These are phyloP conservation scores for Candida sithepensis DNA, from an alignment of 805 yeast genomes.

Conservation along the genomic window DNA sequence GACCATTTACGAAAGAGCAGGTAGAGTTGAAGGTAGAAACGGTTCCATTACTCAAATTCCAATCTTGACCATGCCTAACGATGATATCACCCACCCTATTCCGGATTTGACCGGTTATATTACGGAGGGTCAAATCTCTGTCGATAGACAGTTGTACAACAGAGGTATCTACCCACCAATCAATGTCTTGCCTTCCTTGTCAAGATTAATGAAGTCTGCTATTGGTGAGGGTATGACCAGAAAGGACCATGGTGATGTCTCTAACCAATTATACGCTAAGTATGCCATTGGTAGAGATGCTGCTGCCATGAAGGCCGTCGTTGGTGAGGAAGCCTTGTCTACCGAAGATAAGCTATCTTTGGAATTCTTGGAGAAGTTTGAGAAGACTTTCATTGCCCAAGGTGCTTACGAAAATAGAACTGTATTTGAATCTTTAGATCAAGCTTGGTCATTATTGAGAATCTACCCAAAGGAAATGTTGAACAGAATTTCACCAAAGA, in stretches of 20 bases:
- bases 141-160: slow-evolving; percentile 93
- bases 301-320: slow-evolving; percentile 99
- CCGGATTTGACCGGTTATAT: slow-evolving; percentile 99
- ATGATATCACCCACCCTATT: slow-evolving; percentile 99
- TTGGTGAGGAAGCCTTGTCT: slow-evolving; percentile 98
- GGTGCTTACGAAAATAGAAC: slow-evolving; percentile 97
- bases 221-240: slow-evolving; percentile 99
- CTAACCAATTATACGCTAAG: slow-evolving; percentile 97
- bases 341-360: slow-evolving; percentile 96
- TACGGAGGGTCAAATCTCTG: slow-evolving; percentile 97
- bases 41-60: slow-evolving; percentile 99
- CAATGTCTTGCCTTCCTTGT: slow-evolving; percentile 94
- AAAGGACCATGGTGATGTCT: slow-evolving; percentile 99
- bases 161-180: slow-evolving; percentile 99
- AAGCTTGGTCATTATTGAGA: slow-evolving; percentile 97
- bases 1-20: slow-evolving; percentile 98
- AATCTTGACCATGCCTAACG: slow-evolving; percentile 98
- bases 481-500: slow-evolving; percentile 98
- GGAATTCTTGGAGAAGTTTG: slow-evolving; percentile 97
- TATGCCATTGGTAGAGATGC: slow-evolving; percentile 99
- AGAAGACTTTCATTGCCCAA: slow-evolving; percentile 90
- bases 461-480: slow-evolving; percentile 98
- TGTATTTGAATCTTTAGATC: slow-evolving; percentile 91
- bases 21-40: slow-evolving; percentile 99
- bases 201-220: slow-evolving; percentile 98